Percentiles rank a stretch among this genome's conserved stretches.
Evolutionary conservation across 768 basidiomycete species (phyloP).

Genomic region (Scleroderma citrinum): DNA sequence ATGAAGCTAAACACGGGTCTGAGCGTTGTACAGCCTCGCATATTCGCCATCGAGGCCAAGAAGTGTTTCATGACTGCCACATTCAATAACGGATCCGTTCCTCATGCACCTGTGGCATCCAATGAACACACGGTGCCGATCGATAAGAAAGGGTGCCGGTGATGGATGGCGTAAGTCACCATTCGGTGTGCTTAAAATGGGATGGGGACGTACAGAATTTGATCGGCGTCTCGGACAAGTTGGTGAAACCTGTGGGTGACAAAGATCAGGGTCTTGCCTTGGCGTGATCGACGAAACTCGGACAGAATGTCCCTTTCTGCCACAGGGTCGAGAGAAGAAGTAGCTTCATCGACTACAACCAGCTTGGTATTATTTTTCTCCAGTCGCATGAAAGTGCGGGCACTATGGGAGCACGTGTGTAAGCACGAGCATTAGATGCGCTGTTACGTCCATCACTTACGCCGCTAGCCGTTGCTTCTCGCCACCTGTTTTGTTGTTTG

Average conservation of each 20-base stretch:
- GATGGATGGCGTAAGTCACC: background rate
- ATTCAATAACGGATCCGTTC: conserved; percentile 25
- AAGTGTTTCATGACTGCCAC: conserved; percentile 25
- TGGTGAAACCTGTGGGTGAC: conserved; percentile 53
- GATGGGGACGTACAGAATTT: conserved; percentile 42
- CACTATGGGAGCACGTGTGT: conserved; percentile 21
- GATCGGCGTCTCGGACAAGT: conserved; percentile 43
- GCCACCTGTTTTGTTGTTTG: conserved; percentile 24
- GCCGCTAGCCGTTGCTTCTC: conserved; percentile 46
- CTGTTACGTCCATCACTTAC: conserved; percentile 27
- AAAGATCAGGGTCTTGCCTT: conserved; percentile 49
- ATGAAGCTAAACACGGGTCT: conserved; percentile 2
- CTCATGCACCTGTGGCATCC: conserved; percentile 26
- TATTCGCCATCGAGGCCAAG: conserved; percentile 21
- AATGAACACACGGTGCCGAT: background rate
- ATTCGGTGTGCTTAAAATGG: background rate
- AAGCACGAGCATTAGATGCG: background rate
- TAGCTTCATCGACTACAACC: conserved; percentile 54
- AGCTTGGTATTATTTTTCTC: conserved; percentile 34
- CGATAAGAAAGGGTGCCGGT: background rate
- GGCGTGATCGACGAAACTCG: conserved; percentile 30
- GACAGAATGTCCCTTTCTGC: conserved; percentile 45
- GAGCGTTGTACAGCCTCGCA: conserved; percentile 23
- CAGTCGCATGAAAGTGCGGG: conserved; percentile 41
- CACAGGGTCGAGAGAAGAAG: conserved; percentile 49